Percentiles rank a stretch among this genome's conserved stretches.
Evolutionary conservation across 306 rosid species (phyloP).

Genomic region (Oxytropis ochrocephala): DNA sequence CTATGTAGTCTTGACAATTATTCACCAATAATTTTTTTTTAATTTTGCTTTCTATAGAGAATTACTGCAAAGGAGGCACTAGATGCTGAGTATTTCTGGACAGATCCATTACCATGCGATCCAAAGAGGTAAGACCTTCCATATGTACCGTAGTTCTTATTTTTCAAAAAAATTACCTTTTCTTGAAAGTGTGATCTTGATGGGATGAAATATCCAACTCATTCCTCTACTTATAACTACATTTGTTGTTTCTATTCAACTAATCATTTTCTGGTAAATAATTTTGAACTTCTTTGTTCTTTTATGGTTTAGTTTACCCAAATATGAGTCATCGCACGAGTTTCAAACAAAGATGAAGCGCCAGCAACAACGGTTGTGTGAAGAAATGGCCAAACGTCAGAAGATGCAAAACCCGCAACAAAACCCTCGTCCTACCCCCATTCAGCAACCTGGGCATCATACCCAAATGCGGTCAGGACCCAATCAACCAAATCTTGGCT

Average conservation of each 20-base stretch:
- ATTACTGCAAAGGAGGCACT: constrained; percentile 61
- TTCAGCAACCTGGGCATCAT: constrained; percentile 43
- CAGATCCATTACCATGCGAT: constrained; percentile 66
- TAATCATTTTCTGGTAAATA: neutral
- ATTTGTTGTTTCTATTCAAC: neutral
- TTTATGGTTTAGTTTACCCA: constrained; percentile 47
- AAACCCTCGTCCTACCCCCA: constrained; percentile 43
- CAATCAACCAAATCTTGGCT: constrained; percentile 31
- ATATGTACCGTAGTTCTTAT: neutral
- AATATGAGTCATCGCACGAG: constrained; percentile 66
- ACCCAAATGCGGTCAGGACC: constrained; percentile 39
- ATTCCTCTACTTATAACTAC: neutral
- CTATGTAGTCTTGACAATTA: neutral
- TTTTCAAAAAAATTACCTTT: neutral
- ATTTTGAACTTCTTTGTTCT: neutral
- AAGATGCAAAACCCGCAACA: constrained; percentile 49
- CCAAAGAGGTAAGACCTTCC: constrained; percentile 45
- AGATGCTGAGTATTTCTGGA: constrained; percentile 72
- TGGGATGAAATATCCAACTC: neutral
- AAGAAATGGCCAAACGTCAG: constrained; percentile 55
- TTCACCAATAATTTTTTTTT: neutral
- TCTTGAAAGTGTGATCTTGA: neutral
- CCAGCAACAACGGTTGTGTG: constrained; percentile 62
- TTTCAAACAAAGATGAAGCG: constrained; percentile 69
- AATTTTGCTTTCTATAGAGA: constrained; percentile 35